Percentiles rank a stretch among this genome's conserved stretches.
phyloP scores from a whole-genome alignment of 768 basidiomycete species.

The Cystoderma amianthinum region DNA sequence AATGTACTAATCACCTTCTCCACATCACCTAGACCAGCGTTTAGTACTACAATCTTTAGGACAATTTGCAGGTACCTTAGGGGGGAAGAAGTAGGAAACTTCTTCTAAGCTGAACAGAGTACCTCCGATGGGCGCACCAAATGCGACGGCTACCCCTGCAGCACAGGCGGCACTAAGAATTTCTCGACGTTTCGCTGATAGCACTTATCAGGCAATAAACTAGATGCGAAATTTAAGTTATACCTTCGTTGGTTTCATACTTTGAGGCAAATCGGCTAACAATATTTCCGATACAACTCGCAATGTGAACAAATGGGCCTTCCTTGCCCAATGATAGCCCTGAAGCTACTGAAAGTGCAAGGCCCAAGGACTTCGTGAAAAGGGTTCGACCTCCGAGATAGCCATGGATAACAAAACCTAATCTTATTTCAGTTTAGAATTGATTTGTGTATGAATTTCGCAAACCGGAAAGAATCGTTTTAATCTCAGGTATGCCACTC shows the following conservation, averaged over 20 bases:
- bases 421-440: no score
- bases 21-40: conserved; percentile 68
- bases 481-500: conserved; percentile 95
- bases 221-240: background rate
- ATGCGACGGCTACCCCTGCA: conserved; percentile 95
- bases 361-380: conserved; percentile 83
- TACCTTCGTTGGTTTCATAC: conserved; percentile 95
- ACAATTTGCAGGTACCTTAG: conserved; percentile 48
- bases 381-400: conserved; percentile 89
- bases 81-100: conserved; percentile 94
- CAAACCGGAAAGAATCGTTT: conserved; percentile 82
- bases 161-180: conserved; percentile 94
- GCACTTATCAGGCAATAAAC: background rate
- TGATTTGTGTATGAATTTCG: background rate
- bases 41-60: background rate
- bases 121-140: conserved; percentile 94
- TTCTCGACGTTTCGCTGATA: conserved; percentile 83
- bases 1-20: conserved; percentile 58
- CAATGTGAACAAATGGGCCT: conserved; percentile 83
- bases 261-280: conserved; percentile 79
- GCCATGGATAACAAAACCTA: conserved; percentile 94
- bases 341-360: conserved; percentile 88
- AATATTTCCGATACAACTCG: conserved; percentile 90
- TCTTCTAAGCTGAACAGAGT: conserved; percentile 92
- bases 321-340: conserved; percentile 80